Evolutionary conservation across 768 basidiomycete species (phyloP), one percentile per base, ranked within the genome.

Genomic region (Naganishia vishniacii): DNA sequence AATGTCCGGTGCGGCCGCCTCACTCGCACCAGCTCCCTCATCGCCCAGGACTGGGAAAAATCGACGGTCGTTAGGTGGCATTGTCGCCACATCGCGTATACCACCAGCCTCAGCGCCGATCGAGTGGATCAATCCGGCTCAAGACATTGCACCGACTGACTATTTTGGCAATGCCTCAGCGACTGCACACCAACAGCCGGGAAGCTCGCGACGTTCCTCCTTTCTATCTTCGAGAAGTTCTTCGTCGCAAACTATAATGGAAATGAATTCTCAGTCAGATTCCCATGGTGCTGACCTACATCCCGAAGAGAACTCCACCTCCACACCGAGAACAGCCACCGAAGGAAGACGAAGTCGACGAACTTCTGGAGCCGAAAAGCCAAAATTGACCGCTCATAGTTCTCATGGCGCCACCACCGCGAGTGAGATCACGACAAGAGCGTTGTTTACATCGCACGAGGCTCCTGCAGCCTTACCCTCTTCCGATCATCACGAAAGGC

Each of bases 101-200:
- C 74, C 75, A 13, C 73, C 75, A 12, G 74, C 74, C 1, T 72
- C 74, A 3, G 45, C 84, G 83, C 56, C 83, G 81, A 5, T 82
- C 80, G 62, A 87, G 84, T 72, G 88, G 87, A 51, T 29, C 16
- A 44, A 63, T 42, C 15, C 42, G 3, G 48, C 66, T 2, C 53
- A 56, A 26, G 53, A 56, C 37, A 23, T 56, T 18, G 53, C 53
- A 9, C 53, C 53, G 2, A 61, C 62, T 16, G 74, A 77, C 53
- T 77, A 76, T 45, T 77, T 73, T 61, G 70, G 72, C 16, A 25
- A 62, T n/a, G 71, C 69, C 3, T 42, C 23, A 20, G 32, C 62
- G 65, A n/a, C 44, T 66, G 7, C 41, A 44, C 26, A 69, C 42
- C 42, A 48, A 37, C 20, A 48, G 59, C 12, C 28, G 48, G 11